phyloP scores from a whole-genome alignment of 2,329 filamentous ascomycete species.

The Chalara sp. region DNA sequence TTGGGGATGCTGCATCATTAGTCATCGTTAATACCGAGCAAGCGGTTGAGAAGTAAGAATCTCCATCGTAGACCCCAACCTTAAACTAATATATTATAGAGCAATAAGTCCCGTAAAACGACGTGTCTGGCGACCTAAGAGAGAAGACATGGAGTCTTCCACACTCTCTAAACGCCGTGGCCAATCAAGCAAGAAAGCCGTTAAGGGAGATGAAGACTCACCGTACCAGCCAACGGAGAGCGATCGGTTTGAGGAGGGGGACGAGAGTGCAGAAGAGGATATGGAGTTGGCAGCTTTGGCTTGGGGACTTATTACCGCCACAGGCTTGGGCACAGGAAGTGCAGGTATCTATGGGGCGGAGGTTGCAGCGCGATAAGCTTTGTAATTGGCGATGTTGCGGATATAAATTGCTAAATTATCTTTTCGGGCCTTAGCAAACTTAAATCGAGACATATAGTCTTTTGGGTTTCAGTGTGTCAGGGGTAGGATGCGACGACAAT shows the following conservation, averaged over 20 bases:
- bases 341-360: constrained; percentile 42
- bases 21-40: constrained; percentile 9
- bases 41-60: no score
- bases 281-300: constrained; percentile 40
- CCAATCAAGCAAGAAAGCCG: constrained; percentile 5
- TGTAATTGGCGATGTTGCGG: no score
- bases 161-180: background rate
- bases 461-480: no score
- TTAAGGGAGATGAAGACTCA: constrained; percentile 28
- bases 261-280: constrained; percentile 34
- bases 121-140: constrained; percentile 11
- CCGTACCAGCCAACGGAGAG: constrained; percentile 28
- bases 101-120: background rate
- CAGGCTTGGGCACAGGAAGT: constrained; percentile 38
- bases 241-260: constrained; percentile 30
- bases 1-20: no score
- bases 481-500: no score
- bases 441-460: no score
- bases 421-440: no score
- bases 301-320: constrained; percentile 38
- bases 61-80: no score
- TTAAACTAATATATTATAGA: no score
- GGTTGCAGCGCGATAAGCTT: constrained; percentile 10
- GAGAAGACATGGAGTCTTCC: constrained; percentile 2
- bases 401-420: no score